Conservation (phyloP, 1,284 basidiomycete species). For the Austroboletus niveus region DNA sequence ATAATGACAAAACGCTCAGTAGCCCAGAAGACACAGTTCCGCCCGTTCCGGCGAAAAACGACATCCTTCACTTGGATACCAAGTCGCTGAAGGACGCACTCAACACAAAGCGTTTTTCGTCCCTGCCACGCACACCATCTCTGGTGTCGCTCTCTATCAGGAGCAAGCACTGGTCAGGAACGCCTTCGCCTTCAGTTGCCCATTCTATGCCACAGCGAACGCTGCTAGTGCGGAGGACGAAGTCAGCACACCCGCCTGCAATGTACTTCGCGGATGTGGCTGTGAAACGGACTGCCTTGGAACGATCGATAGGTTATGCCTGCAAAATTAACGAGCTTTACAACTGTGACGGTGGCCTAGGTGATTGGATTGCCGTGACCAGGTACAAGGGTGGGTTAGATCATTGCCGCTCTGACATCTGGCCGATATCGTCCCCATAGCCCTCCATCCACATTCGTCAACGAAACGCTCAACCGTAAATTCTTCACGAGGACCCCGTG, state of each 20-base stretch:
- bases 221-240: conserved; percentile 38
- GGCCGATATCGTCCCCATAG: conserved; percentile 16
- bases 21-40: conserved; percentile 25
- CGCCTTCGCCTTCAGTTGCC: conserved; percentile 39
- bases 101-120: conserved; percentile 54
- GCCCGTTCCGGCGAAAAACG: conserved; percentile 33
- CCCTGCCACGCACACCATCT: conserved; percentile 59
- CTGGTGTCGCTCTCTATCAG: conserved; percentile 31
- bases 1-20: conserved; percentile 21
- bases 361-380: conserved; percentile 68
- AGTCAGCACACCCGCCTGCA: conserved; percentile 62
- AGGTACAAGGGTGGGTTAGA: conserved; percentile 49
- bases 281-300: conserved; percentile 56
- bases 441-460: conserved; percentile 30
- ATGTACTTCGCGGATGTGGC: conserved; percentile 75
- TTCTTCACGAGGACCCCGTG: conserved; percentile 25
- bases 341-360: conserved; percentile 74
- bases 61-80: conserved; percentile 21
- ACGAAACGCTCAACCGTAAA: conserved; percentile 24
- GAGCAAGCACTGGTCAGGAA: conserved; percentile 36
- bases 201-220: conserved; percentile 14
- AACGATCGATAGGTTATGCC: conserved; percentile 78
- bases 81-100: conserved; percentile 31
- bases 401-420: neutral
- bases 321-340: conserved; percentile 82